Conservation (phyloP, 768 basidiomycete species). For the Termitomyces sp. region DNA sequence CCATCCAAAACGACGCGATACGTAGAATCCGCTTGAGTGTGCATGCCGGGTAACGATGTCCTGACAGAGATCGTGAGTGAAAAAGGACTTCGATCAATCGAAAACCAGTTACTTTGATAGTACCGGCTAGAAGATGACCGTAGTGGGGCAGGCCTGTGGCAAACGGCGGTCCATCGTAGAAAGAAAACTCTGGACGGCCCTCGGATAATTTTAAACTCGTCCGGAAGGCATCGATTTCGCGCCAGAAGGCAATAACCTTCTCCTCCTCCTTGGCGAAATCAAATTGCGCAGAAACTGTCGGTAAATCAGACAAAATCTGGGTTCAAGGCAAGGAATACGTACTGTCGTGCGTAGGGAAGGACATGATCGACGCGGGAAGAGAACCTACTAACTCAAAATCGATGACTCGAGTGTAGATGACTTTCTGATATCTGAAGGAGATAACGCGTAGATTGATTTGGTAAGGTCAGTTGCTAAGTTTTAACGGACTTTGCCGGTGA, state of each 20-base stretch:
- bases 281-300: constrained; percentile 69
- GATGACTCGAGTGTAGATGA: constrained; percentile 11
- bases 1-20: constrained; percentile 95
- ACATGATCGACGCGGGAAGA: constrained; percentile 33
- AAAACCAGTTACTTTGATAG: constrained; percentile 64
- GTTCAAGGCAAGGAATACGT: constrained; percentile 22
- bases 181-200: constrained; percentile 85
- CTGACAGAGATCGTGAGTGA: constrained; percentile 33
- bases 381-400: neutral
- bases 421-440: constrained; percentile 5
- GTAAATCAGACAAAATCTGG: constrained; percentile 8
- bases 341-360: constrained; percentile 73
- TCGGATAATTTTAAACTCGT: constrained; percentile 91
- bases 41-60: constrained; percentile 98
- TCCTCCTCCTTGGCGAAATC: constrained; percentile 86
- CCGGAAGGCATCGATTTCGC: constrained; percentile 95
- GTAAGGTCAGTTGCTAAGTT: constrained; percentile 6
- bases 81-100: neutral
- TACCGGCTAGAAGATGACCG: constrained; percentile 89
- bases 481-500: constrained; percentile 15
- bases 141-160: constrained; percentile 97
- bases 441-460: constrained; percentile 14
- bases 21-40: constrained; percentile 87
- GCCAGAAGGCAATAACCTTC: constrained; percentile 88
- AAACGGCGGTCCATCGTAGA: constrained; percentile 97